Evolutionary conservation across 2,329 filamentous ascomycete species (phyloP), one percentile per base, ranked within the genome.

Genomic region (Trichoderma atrobrunneum): DNA sequence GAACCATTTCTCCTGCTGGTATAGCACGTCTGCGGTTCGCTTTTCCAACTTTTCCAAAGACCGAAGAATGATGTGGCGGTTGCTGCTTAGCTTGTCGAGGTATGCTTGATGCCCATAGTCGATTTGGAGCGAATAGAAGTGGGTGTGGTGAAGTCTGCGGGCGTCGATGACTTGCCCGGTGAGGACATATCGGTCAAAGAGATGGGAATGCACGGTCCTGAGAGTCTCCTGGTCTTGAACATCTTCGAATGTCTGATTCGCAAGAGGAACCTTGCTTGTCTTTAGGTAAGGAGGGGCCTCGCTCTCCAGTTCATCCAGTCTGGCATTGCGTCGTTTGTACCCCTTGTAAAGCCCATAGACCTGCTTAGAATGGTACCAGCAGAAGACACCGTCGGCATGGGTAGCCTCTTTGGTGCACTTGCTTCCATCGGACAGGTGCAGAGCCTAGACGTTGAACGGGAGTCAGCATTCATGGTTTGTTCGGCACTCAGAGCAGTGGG

Each of bases 1-100:
- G 11, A 69, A 69, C 66, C 66, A 69, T 61, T 69, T 56, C 36
- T 69, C 66, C 24, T 69, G 60, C 21, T 32, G 66, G 14, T 69
- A 69, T 1, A 69, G 26, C 14, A 69, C 54, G 26, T 61, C 56
- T 6, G 66, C 66, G 2, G 66, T 69, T 3, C 66, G 66, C 56
- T 48, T 61, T 14, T 69, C 66, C 8, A 69, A 28, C 8, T 3
- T 61, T 57, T 69, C 56, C 12, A 69, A 7, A 34, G 66, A 48
- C n/a, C 28, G 36, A 30, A 69, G 66, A n/a, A 69, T 43, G 6
- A 26, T 69, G n/a, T 69, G 66, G 3, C 66, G 66, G 26, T 61
- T 43, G 56, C 56, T 69, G 18, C 66, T 69, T 39, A 69, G 56
- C 56, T 69, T 69, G 26, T 69, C 66, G 14, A 69, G 59, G 3